Conservation (phyloP, 2,329 filamentous ascomycete species). For the Thermomyces lanuginosus region DNA sequence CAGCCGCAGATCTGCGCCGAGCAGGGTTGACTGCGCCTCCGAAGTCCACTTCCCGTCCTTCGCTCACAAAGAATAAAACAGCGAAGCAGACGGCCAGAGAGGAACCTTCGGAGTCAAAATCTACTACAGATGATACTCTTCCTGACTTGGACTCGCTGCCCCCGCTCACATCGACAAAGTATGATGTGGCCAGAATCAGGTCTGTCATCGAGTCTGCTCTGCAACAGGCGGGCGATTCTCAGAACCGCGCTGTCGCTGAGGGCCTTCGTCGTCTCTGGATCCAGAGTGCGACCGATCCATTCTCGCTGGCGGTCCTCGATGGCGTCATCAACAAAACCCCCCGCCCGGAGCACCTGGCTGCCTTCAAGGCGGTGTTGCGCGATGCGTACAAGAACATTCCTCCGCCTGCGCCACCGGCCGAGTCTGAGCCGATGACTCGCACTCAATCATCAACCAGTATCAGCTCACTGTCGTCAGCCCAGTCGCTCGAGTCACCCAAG, state of each 20-base stretch:
- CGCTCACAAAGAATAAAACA: constrained; percentile 13
- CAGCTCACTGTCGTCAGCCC: constrained; percentile 25
- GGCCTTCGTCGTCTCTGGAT: constrained; percentile 16
- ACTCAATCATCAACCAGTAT: constrained; percentile 13
- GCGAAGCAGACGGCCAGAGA: constrained; percentile 8
- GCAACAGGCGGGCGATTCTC: constrained; percentile 13
- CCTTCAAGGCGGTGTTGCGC: constrained; percentile 18
- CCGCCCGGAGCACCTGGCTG: constrained; percentile 12
- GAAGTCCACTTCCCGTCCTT: constrained; percentile 24
- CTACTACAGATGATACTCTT: constrained; percentile 7
- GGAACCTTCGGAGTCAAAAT: constrained; percentile 3
- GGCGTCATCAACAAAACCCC: constrained; percentile 14
- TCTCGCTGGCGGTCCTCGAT: constrained; percentile 16
- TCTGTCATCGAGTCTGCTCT: constrained; percentile 14
- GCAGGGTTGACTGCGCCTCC: constrained; percentile 29
- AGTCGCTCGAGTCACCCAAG: constrained; percentile 16
- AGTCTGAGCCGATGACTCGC: constrained; percentile 7
- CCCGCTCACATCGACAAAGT: constrained; percentile 11
- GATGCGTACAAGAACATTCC: constrained; percentile 12
- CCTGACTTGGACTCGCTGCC: constrained; percentile 9
- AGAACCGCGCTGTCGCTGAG: constrained; percentile 14
- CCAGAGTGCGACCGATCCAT: constrained; percentile 15
- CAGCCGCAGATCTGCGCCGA: constrained; percentile 41
- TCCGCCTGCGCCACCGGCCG: constrained; percentile 4
- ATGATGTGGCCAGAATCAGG: constrained; percentile 15